Evolutionary conservation across 257 asterid genomes (phyloP).

Genomic region (Nicotiana knightiana): DNA sequence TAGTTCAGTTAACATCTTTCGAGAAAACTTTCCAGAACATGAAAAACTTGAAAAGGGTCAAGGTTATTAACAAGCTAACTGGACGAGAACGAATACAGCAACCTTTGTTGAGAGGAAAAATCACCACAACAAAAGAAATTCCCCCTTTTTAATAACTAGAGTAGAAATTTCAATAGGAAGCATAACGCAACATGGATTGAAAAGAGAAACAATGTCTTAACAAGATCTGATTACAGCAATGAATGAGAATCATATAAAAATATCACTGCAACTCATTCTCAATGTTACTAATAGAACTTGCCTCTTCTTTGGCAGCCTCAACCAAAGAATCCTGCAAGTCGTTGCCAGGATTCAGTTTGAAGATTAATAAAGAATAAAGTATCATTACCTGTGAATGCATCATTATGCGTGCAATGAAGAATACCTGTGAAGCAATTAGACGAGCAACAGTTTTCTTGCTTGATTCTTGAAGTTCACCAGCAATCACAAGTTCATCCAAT

Average conservation of each 20-base stretch:
- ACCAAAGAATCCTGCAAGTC: constrained; percentile 82
- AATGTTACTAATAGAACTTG: constrained; percentile 72
- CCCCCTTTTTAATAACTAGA: not conserved
- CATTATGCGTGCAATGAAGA: not conserved
- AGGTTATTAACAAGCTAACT: no score
- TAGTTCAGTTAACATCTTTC: no score
- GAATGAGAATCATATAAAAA: not conserved
- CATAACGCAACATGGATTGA: not conserved
- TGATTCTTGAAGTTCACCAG: constrained; percentile 98
- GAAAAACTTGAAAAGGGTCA: no score
- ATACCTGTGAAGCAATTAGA: constrained; percentile 90
- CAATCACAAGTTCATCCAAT: constrained; percentile 89
- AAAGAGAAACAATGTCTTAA: not conserved
- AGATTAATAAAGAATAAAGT: not conserved
- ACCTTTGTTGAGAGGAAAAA: not conserved
- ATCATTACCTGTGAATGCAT: not conserved
- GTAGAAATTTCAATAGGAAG: not conserved
- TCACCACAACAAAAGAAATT: not conserved
- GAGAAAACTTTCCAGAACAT: no score
- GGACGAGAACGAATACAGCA: not conserved
- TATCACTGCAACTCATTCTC: not conserved
- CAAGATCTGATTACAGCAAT: not conserved
- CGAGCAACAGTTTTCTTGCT: constrained; percentile 99
- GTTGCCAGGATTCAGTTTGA: not conserved
- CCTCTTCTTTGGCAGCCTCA: constrained; percentile 96